Conservation (phyloP, 2,329 filamentous ascomycete species). For the Verticillium klebahnii region DNA sequence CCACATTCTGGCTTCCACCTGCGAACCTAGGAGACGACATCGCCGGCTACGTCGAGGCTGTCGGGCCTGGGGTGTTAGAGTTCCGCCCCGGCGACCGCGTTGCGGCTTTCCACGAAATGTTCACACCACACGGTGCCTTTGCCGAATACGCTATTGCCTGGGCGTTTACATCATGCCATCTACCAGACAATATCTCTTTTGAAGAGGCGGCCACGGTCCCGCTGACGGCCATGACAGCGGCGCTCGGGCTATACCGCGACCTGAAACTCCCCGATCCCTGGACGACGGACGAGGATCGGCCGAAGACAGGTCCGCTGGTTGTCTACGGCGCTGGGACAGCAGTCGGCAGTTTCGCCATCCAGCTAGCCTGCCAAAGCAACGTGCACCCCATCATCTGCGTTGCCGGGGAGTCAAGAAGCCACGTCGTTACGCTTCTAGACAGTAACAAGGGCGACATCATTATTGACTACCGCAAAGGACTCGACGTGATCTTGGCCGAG, state of each 20-base stretch:
- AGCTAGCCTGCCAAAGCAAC: slow-evolving; percentile 44
- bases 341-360: slow-evolving; percentile 52
- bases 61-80: slow-evolving; percentile 13
- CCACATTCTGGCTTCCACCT: slow-evolving; percentile 1
- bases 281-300: slow-evolving; percentile 18
- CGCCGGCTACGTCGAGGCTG: slow-evolving; percentile 14
- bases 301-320: slow-evolving; percentile 16
- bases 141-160: slow-evolving; percentile 57
- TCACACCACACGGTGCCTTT: slow-evolving; percentile 44
- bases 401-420: slow-evolving; percentile 34
- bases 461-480: no score
- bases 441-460: slow-evolving; percentile 3
- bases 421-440: slow-evolving; percentile 11
- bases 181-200: slow-evolving; percentile 42
- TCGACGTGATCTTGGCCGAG: no score
- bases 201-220: slow-evolving; percentile 55
- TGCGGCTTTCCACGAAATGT: slow-evolving; percentile 47
- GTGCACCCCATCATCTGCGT: slow-evolving; percentile 55
- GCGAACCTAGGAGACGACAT: slow-evolving; percentile 17
- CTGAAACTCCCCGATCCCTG: slow-evolving; percentile 45
- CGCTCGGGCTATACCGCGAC: slow-evolving; percentile 40
- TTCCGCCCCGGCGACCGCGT: slow-evolving; percentile 36
- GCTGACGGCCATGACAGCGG: slow-evolving; percentile 49
- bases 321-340: slow-evolving; percentile 47
- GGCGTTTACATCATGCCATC: slow-evolving; percentile 51